Evolutionary conservation across 305 asterid genomes (phyloP), one percentile per base, ranked within the genome.

Genomic region (Fraxinus xanthoxyloides): DNA sequence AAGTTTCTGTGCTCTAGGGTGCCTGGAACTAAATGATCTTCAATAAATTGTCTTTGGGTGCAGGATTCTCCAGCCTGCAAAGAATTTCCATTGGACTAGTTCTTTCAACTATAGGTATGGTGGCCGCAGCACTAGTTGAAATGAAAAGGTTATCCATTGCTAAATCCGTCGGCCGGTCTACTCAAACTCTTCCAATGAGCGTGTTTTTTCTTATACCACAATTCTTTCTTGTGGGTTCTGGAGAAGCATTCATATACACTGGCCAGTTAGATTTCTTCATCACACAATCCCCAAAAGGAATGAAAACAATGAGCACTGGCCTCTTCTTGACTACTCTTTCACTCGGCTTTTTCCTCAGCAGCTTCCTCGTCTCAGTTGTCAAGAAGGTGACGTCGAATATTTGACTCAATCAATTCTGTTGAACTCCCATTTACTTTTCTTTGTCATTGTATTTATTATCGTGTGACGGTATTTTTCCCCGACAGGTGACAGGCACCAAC

Each of bases 231-330:
- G 94, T 92, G 77, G 98, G 98, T 2, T 43, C 98, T 0, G 98
- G 94, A 15, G 98, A 95, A 76, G 98, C 96, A 2, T 93, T 93
- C 83, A 92, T 92, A 51, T 92, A 95, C 88, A 92, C 97, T 0
- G 98, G 98, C 4, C 98, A 95, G 75, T 88, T 95, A 0, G 98
- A 95, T 82, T 95, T 95, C 92, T 95, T 95, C 92, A 88, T 93
- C 69, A 91, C 95, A 3, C 91, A 90, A 63, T 91, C 98, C 0
- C 98, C 98, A 3, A 92, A 95, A 75, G 92, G 96, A 67, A 95
- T 95, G 98, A 95, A 93, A 61, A 89, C 98, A 0, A 92, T 91
- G 94, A 95, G 98, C 88, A 95, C 98, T 0, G 98, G 98, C 7
- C 93, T 95, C 13, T 95, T 95, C 89, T 78, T 95, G 83, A 89